Percentiles rank a stretch among this genome's conserved stretches.
phyloP scores from a whole-genome alignment of 257 asterid species.

The Thymus quinquecostatus region DNA sequence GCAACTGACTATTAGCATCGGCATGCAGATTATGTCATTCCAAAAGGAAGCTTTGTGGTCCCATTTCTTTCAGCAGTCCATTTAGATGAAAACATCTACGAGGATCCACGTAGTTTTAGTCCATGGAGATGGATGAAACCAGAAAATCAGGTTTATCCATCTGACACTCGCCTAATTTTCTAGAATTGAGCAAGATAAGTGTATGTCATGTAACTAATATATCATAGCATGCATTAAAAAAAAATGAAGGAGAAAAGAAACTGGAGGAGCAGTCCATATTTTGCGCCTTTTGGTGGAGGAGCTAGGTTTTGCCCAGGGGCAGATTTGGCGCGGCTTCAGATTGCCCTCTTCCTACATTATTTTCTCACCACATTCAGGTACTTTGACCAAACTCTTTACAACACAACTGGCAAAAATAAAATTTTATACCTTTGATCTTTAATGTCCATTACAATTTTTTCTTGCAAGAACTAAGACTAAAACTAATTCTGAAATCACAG shows the following conservation, averaged over 20 bases:
- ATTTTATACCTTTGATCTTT: neutral
- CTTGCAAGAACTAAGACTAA: neutral
- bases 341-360: slow-evolving; percentile 79
- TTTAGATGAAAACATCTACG: slow-evolving; percentile 58
- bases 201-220: neutral
- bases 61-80: slow-evolving; percentile 94
- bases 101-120: slow-evolving; percentile 64
- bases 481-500: slow-evolving; percentile 37
- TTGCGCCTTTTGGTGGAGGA: slow-evolving; percentile 95
- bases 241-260: slow-evolving; percentile 76
- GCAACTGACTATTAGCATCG: neutral
- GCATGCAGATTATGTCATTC: slow-evolving; percentile 70
- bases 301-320: slow-evolving; percentile 95
- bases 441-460: neutral
- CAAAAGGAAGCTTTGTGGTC: slow-evolving; percentile 85
- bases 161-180: neutral
- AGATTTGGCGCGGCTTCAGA: slow-evolving; percentile 91
- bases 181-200: neutral
- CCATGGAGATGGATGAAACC: slow-evolving; percentile 96
- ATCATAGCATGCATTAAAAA: slow-evolving; percentile 12
- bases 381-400: neutral
- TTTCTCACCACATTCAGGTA: slow-evolving; percentile 75
- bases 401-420: neutral
- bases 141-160: slow-evolving; percentile 69
- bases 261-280: slow-evolving; percentile 76